Evolutionary conservation across 257 asterid species (phyloP).

Genomic region (Catharanthus roseus): DNA sequence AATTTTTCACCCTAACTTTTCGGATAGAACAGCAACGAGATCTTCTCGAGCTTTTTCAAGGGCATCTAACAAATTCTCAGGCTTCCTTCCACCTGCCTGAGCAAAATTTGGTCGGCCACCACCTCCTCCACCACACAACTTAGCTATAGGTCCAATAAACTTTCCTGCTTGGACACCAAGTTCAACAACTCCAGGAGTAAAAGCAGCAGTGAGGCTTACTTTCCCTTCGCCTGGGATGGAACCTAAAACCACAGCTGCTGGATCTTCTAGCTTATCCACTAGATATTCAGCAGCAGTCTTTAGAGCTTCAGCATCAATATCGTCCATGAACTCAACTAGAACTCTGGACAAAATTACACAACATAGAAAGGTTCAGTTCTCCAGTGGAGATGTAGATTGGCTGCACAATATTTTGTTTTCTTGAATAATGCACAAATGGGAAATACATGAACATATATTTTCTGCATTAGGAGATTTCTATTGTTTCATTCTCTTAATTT

Average conservation of each 20-base stretch:
- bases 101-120: constrained; percentile 92
- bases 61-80: constrained; percentile 62
- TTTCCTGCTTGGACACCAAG: constrained; percentile 86
- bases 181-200: constrained; percentile 65
- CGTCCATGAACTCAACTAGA: constrained; percentile 82
- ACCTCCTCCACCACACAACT: constrained; percentile 86
- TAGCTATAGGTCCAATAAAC: constrained; percentile 76
- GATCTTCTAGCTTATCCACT: constrained; percentile 55
- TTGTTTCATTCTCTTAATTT: background rate
- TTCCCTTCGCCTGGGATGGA: constrained; percentile 74
- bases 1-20: constrained; percentile 30
- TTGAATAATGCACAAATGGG: background rate
- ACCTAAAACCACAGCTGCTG: constrained; percentile 83
- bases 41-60: constrained; percentile 72
- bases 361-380: background rate
- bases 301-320: constrained; percentile 66
- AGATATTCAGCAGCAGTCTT: constrained; percentile 81
- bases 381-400: background rate
- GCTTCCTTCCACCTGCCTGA: constrained; percentile 94
- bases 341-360: constrained; percentile 34
- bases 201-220: constrained; percentile 77
- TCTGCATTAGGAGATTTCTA: background rate
- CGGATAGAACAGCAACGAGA: constrained; percentile 44
- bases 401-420: background rate
- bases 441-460: background rate